Evolutionary conservation across 192 early-diverging fungal genomes (phyloP), one percentile per base, ranked within the genome.

Genomic region (Mortierella claussenii): DNA sequence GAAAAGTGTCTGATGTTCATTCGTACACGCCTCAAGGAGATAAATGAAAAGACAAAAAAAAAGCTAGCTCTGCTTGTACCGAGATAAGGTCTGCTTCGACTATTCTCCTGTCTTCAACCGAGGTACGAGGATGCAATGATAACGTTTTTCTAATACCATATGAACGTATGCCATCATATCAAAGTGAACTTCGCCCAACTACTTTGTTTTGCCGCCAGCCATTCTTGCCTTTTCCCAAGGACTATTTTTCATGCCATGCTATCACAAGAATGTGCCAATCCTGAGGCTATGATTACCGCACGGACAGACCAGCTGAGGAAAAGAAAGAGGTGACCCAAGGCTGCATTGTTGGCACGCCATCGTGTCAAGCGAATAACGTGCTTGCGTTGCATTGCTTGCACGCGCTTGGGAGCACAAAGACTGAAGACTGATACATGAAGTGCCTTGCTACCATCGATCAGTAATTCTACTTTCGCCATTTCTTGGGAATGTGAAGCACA

Each of bases 211-310:
- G 13, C 37, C 37, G 37, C 13, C 37, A 40, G 13, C 7, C 37
- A 40, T 40, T 7, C 7, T 7, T 40, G 7, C 13, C 7, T 40
- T 10, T 40, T 40, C 37, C 37, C 7, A 40, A 40, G 13, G 37
- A 40, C 8, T 10, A 40, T 10, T 40, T 10, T 17, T 17, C 46
- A 21, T 13, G 13, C 9, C 1, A 48, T 48, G 46, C n/a, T 18
- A 43, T 18, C 42, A 43, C n/a, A 43, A 17, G 13, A 1, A 43
- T 43, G 10, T 17, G 23, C 23, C n/a, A 48, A 21, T 17, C 46
- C 21, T 48, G 46, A n/a, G n/a, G n/a, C n/a, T n/a, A n/a, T 48
- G 46, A 48, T 34, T 54, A 13, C 33, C 40, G 42, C 56, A 58
- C 56, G 30, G 56, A 58, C 42, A 24, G 40, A 40, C 24, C 18